Base-by-base conservation (phyloP, 2,329 filamentous ascomycete species). In the Ascochyta lentis region DNA sequence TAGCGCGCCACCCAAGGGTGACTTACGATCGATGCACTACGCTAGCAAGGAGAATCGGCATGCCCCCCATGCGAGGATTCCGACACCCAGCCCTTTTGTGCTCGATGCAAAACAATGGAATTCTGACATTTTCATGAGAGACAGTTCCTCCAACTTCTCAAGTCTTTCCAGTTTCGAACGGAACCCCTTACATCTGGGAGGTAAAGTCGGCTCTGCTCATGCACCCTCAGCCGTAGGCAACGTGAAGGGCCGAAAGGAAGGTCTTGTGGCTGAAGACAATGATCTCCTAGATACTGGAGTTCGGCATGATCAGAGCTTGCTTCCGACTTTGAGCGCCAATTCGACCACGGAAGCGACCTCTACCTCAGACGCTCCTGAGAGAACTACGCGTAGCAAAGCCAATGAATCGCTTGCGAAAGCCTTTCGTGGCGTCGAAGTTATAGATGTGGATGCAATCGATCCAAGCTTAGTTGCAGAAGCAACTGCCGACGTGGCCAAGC, bases 231-330 rank as follows among this genome's bases (percentile, higher is more conserved):
- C 51, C 6, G 23, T 27, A 1, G 58, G 56, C 10, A 61, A 55
- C 9, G 31, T 69, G 4, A 70, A 63, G 50, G 67, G 66, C 24
- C 64, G 65, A 27, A 75, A 73, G 40, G 70, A 73, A 49, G 66
- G 62, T 37, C 29, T 54, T 43, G 15, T 46, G 49, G 8, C 50
- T 56, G 24, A 54, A 27, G 10, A 23, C 2, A 22, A 16, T 39
- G 33, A 50, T 19, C 35, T 33, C 6, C 38, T 55, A n/a, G 49
- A 61, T 8, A 52, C 56, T 16, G 48, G 44, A 9, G 27, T 47
- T 16, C 58, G 62, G 9, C 63, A 69, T 22, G 61, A 69, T 29
- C 54, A 67, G 34, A 64, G 59, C 37, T 35, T 59, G 10, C 52
- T 64, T 9, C 53, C 56, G 22, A 43, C 16, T 3, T 16, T 43